Base-by-base conservation (phyloP, 805 yeast species). In the Starmera quercuum region DNA sequence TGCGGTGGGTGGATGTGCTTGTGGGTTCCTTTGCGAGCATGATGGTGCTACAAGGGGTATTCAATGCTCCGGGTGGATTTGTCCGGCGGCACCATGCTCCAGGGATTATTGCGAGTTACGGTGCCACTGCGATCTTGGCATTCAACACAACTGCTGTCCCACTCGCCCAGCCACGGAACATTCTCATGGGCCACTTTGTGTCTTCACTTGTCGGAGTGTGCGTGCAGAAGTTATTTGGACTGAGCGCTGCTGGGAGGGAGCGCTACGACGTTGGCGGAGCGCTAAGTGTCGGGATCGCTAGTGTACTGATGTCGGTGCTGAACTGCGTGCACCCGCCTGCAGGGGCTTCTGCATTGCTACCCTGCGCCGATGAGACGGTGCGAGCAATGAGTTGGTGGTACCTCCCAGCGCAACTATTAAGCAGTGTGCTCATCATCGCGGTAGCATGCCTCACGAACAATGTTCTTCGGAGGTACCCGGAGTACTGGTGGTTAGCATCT, bases 291-390 rank as follows among this genome's bases (percentile, higher is more conserved):
- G 78, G 68, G 0, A 38, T 73, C 5, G 45, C 79, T 2, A 68
- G 78, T 7, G 74, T 71, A 9, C 51, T 58, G 3, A 76, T 76
- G 81, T 54, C 69, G 11, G 40, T 75, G 1, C 51, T 66, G 5
- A 74, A 74, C 40, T 68, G 77, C 37, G 71, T 75, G 1, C 85
- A 79, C 49, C 86, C 86, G 0, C 86, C 86, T 0, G 77, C 79
- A 1, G 86, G 86, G 3, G 84, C 85, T 1, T 67, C 79, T 8
- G 83, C 85, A 0, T 47, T 78, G 24, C 53, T 78, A 7, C 82
- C 84, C 0, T 54, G 66, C 2, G 46, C 70, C 0, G 78, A 75
- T 33, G 67, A 49, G 1, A 41, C 46, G 7, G 58, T 76, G 4
- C 51, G 73, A 10, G 42, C 32, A 4, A 60, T 78, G 68, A 70